Evolutionary conservation across 2,329 filamentous ascomycete species (phyloP), one percentile per base, ranked within the genome.

Genomic region (Orbilia blumenaviensis): DNA sequence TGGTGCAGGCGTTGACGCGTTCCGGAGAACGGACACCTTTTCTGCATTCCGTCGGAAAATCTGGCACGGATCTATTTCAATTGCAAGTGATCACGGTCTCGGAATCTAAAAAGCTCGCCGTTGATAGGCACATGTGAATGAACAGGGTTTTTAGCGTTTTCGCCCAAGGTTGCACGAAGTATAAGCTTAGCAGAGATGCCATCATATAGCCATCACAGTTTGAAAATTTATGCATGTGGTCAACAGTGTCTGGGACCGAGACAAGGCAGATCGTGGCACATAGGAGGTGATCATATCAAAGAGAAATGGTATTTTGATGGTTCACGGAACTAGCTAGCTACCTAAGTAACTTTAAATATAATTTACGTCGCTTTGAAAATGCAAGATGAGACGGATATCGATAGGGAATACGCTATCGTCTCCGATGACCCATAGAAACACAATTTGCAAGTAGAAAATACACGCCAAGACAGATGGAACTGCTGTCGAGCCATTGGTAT

Each of bases 1-100:
- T 56, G 52, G 52, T 23, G 52, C 52, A 56, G 52, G 52, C 52
- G 38, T 56, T 56, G 32, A 56, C 52, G 52, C 52, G 52, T 56
- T 38, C 52, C 32, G 52, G 32, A 8, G n/a, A 14, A 23, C 52
- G 32, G 52, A 21, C 32, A 56, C 52, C 25, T 56, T 61, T 44
- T 29, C 7, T 44, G 12, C 1, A 32, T 32, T 42, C 56, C 56
- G 36, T 44, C 56, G 21, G 56, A 32, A 44, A 61, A 44, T n/a
- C 12, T 6, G 2, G 12, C 23, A 29, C 18, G 10, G 16, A 12
- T 7, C 23, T n/a, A n/a, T 52, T 10, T 27, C 27, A 52, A 21
- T 18, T 5, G 41, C 16, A 12, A 16, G 10, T 3, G 21, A 9
- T 56, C 52, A 38, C 52, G 16, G 52, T 2, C 52, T 25, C 52